Percentiles rank a stretch among this genome's conserved stretches.
Evolutionary conservation across 2,329 filamentous ascomycete genomes (phyloP).

Genomic region (Arthroderma sp.): DNA sequence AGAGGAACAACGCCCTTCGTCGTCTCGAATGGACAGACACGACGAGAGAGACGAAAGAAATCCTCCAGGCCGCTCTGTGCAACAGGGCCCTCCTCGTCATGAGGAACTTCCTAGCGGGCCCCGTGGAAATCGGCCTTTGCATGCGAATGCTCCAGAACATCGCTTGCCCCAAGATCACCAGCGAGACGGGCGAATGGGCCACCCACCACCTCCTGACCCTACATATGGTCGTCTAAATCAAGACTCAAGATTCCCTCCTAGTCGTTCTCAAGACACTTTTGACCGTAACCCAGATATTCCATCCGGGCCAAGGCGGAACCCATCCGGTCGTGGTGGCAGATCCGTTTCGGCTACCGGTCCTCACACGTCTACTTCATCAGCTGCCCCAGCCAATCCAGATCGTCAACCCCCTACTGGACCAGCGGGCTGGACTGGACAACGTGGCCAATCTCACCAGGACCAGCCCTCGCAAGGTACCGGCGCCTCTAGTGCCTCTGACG

Average conservation of each 20-base stretch:
- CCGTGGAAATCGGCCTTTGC: slow-evolving; percentile 23
- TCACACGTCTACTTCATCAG: slow-evolving; percentile 16
- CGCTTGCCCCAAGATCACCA: slow-evolving; percentile 19
- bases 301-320: slow-evolving; percentile 40
- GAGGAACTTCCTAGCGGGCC: slow-evolving; percentile 44
- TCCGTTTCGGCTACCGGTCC: slow-evolving; percentile 25
- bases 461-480: slow-evolving; percentile 14
- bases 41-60: slow-evolving; percentile 31
- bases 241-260: slow-evolving; percentile 25
- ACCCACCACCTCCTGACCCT: slow-evolving; percentile 33
- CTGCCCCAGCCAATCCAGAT: slow-evolving; percentile 21
- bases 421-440: slow-evolving; percentile 26
- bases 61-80: slow-evolving; percentile 18
- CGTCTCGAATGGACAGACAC: slow-evolving; percentile 14
- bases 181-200: slow-evolving; percentile 23
- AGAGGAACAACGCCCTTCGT: slow-evolving; percentile 14
- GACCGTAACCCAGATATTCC: slow-evolving; percentile 36
- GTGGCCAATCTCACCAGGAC: slow-evolving; percentile 25
- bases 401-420: slow-evolving; percentile 36
- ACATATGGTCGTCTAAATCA: slow-evolving; percentile 38
- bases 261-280: slow-evolving; percentile 34
- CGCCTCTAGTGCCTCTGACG: not conserved
- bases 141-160: slow-evolving; percentile 24
- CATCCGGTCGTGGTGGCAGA: slow-evolving; percentile 21
- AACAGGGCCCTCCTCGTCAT: slow-evolving; percentile 22